Base-by-base conservation (phyloP, 208 protist species). In the Leptomonas seymouri region DNA sequence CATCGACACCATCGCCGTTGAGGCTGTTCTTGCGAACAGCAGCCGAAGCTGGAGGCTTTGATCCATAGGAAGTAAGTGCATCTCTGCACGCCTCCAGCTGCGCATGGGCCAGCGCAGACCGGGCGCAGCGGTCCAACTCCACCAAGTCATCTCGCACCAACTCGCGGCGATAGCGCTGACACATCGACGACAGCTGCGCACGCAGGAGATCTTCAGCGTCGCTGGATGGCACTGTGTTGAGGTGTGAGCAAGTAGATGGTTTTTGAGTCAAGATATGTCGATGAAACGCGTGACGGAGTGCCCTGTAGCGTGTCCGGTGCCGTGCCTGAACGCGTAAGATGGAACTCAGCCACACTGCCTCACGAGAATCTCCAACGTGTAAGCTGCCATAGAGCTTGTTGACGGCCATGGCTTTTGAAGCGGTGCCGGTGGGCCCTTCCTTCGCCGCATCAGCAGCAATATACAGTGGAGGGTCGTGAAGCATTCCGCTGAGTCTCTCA, bases 91-190 rank as follows among this genome's bases (percentile, higher is more conserved):
- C 39, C 15, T 31, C 23, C 7, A 50, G 3, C 31, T 56, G 42
- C 23, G 30, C 60, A 11, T 55, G 41, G 18, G 42, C 44, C 25
- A 68, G 50, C 1, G 27, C 15, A 0, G 23, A 57, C 1, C 39
- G 51, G 8, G 56, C 46, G 34, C 46, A 65, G 15, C 14, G 14
- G 16, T 57, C 44, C 41, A 76, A 49, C 49, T 51, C 28, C 39
- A 15, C 46, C 27, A 23, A 41, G 23, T 64, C 62, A 20, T 39
- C 50, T 2, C 27, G 54, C 31, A 25, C 16, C 20, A 66, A 44
- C 27, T 61, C 63, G n/a, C 58, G 44, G 7, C 27, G 45, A 25
- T 63, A 65, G 0, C 56, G 18, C 27, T 54, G 55, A 25, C 42
- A 27, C 61, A 25, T 11, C 11, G 8, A n/a, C 30, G 45, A 51